These are phyloP conservation scores for Agapanthus africanus DNA, from an alignment of 106 monocot genomes.

Conservation along the genomic window DNA sequence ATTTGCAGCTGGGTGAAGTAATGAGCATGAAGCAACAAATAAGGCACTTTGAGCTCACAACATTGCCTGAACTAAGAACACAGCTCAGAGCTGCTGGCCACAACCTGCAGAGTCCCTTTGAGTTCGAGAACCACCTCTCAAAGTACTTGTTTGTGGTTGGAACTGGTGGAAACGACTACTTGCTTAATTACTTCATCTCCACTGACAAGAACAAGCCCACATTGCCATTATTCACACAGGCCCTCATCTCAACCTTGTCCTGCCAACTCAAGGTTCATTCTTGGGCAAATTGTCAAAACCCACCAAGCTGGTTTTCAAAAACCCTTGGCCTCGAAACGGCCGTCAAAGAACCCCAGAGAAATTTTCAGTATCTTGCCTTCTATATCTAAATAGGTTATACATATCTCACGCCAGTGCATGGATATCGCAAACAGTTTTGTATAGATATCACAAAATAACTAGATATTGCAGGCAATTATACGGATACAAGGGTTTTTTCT, in stretches of 20 bases:
- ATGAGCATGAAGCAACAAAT: constrained; percentile 48
- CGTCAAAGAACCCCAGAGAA: too few species aligned
- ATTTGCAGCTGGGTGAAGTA: constrained; percentile 49
- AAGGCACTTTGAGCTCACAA: constrained; percentile 34
- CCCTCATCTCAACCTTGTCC: constrained; percentile 33
- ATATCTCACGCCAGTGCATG: too few species aligned
- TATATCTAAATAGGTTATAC: too few species aligned
- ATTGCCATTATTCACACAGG: constrained; percentile 23
- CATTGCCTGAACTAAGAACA: constrained; percentile 32
- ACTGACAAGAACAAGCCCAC: not conserved
- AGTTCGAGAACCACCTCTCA: constrained; percentile 10
- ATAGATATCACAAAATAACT: too few species aligned
- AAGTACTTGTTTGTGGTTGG: constrained; percentile 51
- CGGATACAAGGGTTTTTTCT: too few species aligned
- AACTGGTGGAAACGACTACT: constrained; percentile 60
- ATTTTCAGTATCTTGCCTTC: too few species aligned
- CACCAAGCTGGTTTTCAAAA: too few species aligned
- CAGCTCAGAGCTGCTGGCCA: not conserved
- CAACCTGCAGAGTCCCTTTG: too few species aligned
- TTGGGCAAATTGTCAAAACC: too few species aligned
- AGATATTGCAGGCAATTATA: too few species aligned
- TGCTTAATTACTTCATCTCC: constrained; percentile 41
- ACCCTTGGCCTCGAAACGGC: too few species aligned
- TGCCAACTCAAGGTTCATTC: constrained; percentile 36
- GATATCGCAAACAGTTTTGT: too few species aligned